These are phyloP conservation scores for Dalbergia cultrata DNA, from an alignment of 306 rosid genomes.

Conservation along the genomic window DNA sequence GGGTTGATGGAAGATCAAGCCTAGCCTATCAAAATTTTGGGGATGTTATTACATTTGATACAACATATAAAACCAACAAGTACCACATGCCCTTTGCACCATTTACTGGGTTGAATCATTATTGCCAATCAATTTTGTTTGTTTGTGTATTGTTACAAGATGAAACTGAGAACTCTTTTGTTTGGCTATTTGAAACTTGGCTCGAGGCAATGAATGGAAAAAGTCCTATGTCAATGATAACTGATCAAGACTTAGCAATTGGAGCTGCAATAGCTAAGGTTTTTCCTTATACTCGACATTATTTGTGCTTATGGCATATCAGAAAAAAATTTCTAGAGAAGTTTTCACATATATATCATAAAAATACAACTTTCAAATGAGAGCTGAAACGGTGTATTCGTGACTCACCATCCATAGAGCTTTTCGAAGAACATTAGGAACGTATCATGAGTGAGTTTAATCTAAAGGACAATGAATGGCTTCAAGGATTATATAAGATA, in stretches of 20 bases:
- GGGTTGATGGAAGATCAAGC: neutral
- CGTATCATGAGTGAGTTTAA: neutral
- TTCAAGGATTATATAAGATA: neutral
- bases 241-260: no score
- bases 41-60: neutral
- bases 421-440: neutral
- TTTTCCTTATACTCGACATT: neutral
- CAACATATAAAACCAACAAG: neutral
- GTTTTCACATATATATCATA: neutral
- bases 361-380: neutral
- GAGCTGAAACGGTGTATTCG: neutral
- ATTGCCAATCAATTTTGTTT: no score
- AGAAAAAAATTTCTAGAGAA: neutral
- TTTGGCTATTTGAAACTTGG: no score
- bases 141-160: no score
- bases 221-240: no score
- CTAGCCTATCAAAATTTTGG: neutral
- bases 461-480: neutral
- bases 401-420: neutral
- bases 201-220: no score
- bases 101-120: no score
- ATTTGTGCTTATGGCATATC: neutral
- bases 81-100: no score
- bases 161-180: no score
- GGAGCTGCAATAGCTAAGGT: no score